Base-by-base conservation (phyloP, 305 asterid genomes). In the Rubia tinctorum region DNA sequence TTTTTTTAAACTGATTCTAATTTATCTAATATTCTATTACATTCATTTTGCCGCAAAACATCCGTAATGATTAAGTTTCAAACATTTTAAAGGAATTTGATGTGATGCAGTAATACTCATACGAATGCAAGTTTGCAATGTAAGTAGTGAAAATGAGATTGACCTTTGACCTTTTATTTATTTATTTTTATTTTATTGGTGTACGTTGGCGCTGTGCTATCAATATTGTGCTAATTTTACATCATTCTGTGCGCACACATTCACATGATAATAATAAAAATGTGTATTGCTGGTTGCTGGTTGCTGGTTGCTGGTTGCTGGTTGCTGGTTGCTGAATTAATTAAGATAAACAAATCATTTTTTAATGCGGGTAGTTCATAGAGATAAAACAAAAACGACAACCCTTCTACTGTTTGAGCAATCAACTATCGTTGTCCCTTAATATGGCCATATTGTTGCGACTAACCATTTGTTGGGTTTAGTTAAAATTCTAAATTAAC, bases 201-300 rank as follows among this genome's bases (percentile, higher is more conserved):
- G 64, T 53, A 53, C 0, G 59, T 53, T 53, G 59, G 23, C 23
- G 22, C 15, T 20, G 64, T 22, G 34, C 64, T 23, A 59, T 59
- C 64, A 18, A 56, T 20, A 15, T 59, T 56, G 27, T 18, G 12
- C 27, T 15, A 49, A 17, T 18, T 18, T 53, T 53, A 22, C 13
- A 22, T 13, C 42, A 44, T 68, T 23, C 40, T 15, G 22, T 45
- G 71, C 71, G 71, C 22, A 44, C 44, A 42, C 71, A 44, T 68
- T 68, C 6, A 42, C 49, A 9, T 9, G 55, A 49, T 49, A 49
- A 66, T 7, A 37, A 27, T 62, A 53, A 27, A 10, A 63, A 63
- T 6, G 23, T 63, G 42, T 63, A 63, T 63, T 15, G 34, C 23
- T 63, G 67, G 67, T 62, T 17, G n/a, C n/a, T n/a, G n/a, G n/a